Percentiles rank a stretch among this genome's conserved stretches.
These are phyloP conservation scores for Ensete ventricosum DNA, from an alignment of 176 grass and related monocot genomes.

Conservation along the genomic window DNA sequence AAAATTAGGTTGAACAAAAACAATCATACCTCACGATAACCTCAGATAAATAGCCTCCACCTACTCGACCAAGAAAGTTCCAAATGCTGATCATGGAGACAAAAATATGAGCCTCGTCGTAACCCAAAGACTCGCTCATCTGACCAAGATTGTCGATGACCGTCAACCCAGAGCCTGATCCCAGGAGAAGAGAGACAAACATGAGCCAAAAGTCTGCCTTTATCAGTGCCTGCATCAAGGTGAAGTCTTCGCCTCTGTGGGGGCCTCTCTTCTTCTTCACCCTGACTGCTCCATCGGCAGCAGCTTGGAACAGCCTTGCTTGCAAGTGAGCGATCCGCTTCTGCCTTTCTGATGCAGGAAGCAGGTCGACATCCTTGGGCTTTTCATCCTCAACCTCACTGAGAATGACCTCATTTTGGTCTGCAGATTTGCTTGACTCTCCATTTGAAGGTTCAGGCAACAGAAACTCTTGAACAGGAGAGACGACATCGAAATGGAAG, in stretches of 20 bases:
- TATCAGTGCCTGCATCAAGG: slow-evolving; percentile 63
- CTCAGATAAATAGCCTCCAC: slow-evolving; percentile 89
- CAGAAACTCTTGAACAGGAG: slow-evolving; percentile 56
- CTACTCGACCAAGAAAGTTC: slow-evolving; percentile 90
- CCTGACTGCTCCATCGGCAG: slow-evolving; percentile 59
- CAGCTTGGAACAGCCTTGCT: slow-evolving; percentile 45
- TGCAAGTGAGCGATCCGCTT: slow-evolving; percentile 62
- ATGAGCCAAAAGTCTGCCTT: slow-evolving; percentile 98
- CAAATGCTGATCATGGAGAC: slow-evolving; percentile 87
- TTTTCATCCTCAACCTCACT: slow-evolving; percentile 79
- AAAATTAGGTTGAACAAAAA: slow-evolving; percentile 2
- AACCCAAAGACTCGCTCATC: slow-evolving; percentile 86
- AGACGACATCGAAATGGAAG: slow-evolving; percentile 42
- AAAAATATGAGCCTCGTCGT: slow-evolving; percentile 51
- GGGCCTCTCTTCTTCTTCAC: slow-evolving; percentile 45
- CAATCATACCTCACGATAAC: slow-evolving; percentile 68
- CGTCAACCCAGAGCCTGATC: slow-evolving; percentile 73
- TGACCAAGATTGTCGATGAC: slow-evolving; percentile 90
- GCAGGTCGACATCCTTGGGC: slow-evolving; percentile 43
- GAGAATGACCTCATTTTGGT: slow-evolving; percentile 49
- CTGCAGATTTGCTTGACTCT: slow-evolving; percentile 43
- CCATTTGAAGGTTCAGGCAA: slow-evolving; percentile 31
- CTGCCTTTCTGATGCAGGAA: slow-evolving; percentile 54
- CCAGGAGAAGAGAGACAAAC: slow-evolving; percentile 66
- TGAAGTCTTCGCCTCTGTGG: slow-evolving; percentile 77